Conservation (phyloP, 305 asterid species). For the Lippia alba region DNA sequence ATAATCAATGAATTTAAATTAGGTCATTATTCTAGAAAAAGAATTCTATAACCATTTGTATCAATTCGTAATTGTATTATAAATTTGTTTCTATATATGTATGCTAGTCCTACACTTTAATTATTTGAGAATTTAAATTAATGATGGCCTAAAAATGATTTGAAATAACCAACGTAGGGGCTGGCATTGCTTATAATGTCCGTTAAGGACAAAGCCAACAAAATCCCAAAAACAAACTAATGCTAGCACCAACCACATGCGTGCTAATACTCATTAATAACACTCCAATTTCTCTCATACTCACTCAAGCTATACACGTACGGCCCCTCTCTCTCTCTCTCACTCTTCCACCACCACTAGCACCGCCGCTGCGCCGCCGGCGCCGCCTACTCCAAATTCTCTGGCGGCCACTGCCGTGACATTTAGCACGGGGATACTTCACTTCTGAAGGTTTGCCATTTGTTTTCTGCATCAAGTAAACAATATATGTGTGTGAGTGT, state of each 20-base stretch:
- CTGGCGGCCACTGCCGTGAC: background rate
- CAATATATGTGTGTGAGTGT: background rate
- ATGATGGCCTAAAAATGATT: background rate
- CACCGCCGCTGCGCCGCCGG: background rate
- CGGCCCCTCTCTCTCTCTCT: conserved; percentile 5
- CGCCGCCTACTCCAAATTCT: background rate
- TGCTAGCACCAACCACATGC: conserved; percentile 47
- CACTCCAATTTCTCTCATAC: conserved; percentile 31
- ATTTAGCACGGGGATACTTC: background rate
- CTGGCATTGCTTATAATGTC: conserved; percentile 40
- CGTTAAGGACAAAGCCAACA: conserved; percentile 40
- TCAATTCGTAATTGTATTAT: too few species aligned
- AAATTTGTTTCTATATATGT: background rate
- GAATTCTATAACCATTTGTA: too few species aligned
- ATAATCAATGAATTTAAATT: too few species aligned
- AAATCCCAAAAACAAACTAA: conserved; percentile 27
- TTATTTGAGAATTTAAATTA: conserved; percentile 11
- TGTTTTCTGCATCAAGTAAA: background rate
- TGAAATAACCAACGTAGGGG: background rate
- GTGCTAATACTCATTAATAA: conserved; percentile 33
- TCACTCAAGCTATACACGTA: conserved; percentile 23
- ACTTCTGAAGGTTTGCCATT: background rate
- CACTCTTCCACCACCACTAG: background rate
- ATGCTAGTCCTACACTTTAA: background rate
- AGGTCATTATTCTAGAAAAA: too few species aligned